These are phyloP conservation scores for Canavalia ensiformis DNA, from an alignment of 306 rosid genomes.

Conservation along the genomic window DNA sequence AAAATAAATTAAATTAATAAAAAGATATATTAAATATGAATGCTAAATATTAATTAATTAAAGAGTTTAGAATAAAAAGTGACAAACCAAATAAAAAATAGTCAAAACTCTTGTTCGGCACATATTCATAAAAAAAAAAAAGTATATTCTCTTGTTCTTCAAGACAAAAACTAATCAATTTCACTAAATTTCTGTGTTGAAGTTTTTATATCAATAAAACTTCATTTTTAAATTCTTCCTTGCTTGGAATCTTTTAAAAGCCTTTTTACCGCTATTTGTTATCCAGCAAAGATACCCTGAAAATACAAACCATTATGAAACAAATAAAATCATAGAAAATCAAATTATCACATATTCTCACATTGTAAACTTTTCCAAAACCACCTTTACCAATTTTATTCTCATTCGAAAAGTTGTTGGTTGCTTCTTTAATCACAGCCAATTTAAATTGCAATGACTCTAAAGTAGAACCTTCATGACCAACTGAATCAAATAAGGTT, in stretches of 20 bases:
- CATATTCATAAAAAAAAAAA: conserved; percentile 33
- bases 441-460: conserved; percentile 13
- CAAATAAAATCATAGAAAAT: neutral
- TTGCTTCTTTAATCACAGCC: conserved; percentile 4
- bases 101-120: neutral
- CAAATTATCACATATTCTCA: neutral
- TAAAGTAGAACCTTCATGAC: neutral
- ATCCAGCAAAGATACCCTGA: conserved; percentile 25
- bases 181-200: conserved; percentile 30
- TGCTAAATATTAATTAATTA: too few species aligned
- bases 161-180: neutral
- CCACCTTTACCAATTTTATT: conserved; percentile 17
- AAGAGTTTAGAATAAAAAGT: neutral
- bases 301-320: neutral
- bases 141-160: conserved; percentile 18
- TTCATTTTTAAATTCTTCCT: conserved; percentile 30
- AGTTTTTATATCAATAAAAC: neutral
- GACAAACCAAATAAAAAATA: conserved; percentile 27
- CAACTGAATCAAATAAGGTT: neutral
- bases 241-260: neutral
- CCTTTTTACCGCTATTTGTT: neutral
- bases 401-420: neutral
- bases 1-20: neutral
- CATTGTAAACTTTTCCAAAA: conserved; percentile 31
- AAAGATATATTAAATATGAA: too few species aligned